These are phyloP conservation scores for Volvox carteri DNA, from an alignment of 163 green algal genomes.

Conservation along the genomic window DNA sequence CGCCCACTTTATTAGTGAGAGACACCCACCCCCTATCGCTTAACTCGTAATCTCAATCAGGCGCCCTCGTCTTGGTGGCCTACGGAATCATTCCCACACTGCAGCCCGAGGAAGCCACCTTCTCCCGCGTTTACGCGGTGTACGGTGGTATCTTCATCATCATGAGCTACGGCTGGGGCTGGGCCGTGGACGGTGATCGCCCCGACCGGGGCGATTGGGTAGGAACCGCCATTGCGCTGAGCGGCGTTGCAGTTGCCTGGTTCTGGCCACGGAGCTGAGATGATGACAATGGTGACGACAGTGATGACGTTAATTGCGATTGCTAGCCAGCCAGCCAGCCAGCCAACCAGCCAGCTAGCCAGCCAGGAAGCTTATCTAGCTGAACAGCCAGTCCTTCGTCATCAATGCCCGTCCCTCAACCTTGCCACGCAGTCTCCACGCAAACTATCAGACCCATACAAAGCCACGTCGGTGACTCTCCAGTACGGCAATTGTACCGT, in stretches of 20 bases:
- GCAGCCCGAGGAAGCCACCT: conserved; percentile 82
- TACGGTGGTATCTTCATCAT: conserved; percentile 95
- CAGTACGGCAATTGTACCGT: too few relatives aligned
- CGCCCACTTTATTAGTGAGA: too few relatives aligned
- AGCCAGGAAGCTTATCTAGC: too few relatives aligned
- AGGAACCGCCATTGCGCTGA: conserved; percentile 73
- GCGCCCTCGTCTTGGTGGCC: conserved; percentile 69
- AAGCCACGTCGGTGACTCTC: too few relatives aligned
- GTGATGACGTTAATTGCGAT: background rate
- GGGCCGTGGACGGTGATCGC: conserved; percentile 77
- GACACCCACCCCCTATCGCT: too few relatives aligned
- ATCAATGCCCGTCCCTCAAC: too few relatives aligned
- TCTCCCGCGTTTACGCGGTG: conserved; percentile 81
- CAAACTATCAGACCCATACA: too few relatives aligned
- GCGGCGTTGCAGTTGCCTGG: conserved; percentile 75
- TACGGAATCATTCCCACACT: conserved; percentile 91
- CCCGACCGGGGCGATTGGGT: conserved; percentile 78
- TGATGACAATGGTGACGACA: background rate
- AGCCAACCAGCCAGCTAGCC: too few relatives aligned
- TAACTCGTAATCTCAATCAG: too few relatives aligned
- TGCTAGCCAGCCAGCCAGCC: too few relatives aligned
- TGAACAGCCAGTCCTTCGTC: too few relatives aligned
- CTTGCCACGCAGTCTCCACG: too few relatives aligned
- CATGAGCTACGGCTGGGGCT: conserved; percentile 90
- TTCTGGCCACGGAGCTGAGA: conserved; percentile 74